Base-by-base conservation (phyloP, 1,284 basidiomycete genomes). In the Meira miltonrushii region DNA sequence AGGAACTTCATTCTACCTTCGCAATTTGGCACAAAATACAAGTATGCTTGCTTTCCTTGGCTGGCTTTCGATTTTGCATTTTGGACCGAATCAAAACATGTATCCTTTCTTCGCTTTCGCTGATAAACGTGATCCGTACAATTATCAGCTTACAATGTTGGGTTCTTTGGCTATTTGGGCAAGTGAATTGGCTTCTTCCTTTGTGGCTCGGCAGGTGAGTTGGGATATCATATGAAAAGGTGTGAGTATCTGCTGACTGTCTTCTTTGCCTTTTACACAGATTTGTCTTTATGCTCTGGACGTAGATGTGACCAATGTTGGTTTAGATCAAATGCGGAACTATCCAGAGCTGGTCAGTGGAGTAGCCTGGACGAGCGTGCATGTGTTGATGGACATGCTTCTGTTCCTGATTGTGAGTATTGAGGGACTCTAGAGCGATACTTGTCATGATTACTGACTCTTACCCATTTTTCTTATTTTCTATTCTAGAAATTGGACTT, bases 21-120 rank as follows among this genome's bases (percentile, higher is more conserved):
- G 83, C n/a, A 81, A 83, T 46, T 64, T 84, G 23, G 82, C 83
- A n/a, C 83, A 84, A 66, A 83, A 83, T 61, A 81, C 82, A 2
- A 83, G 82, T 4, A 83, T 79, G 79, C 61, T 77, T 1, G 72
- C 69, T 1, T 74, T 81, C 71, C 69, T 82, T 1, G 80, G 80
- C n/a, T 81, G 80, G 82, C 81, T 82, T 15, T 74, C 71, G 39
- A 68, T 78, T 28, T 72, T 84, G 0, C 83, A 84, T 65, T 83
- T 83, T 64, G 83, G 83, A 0, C 79, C 81, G 1, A 84, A 84
- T 56, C 72, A 75, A 39, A 73, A 79, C 15, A 79, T 84, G 49
- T 84, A 84, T 68, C 83, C 83, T 1, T 84, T 84, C 78, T 84
- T 84, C 72, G 74, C 79, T 15, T 83, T 84, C 67, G 78, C 78